Conservation (phyloP, 208 protist species). For the Trypanosoma boissoni region DNA sequence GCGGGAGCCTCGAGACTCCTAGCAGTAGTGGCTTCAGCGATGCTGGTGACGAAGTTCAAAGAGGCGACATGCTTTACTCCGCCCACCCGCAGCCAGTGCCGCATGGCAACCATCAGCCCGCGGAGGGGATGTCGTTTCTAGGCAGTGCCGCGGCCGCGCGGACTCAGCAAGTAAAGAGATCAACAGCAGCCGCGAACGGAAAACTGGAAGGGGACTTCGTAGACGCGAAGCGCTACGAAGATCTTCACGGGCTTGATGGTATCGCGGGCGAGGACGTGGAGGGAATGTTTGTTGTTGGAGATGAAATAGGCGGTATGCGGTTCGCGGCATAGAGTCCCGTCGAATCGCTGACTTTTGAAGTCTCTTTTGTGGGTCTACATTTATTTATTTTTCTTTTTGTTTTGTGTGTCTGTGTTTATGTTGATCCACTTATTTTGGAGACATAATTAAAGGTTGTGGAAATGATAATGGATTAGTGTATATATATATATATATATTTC, state of each 20-base stretch:
- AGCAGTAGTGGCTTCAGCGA: neutral
- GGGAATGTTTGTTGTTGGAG: constrained; percentile 53
- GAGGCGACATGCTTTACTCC: constrained; percentile 35
- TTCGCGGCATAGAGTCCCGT: constrained; percentile 19
- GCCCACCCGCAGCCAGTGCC: constrained; percentile 30
- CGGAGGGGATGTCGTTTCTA: too few species aligned
- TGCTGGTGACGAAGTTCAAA: neutral
- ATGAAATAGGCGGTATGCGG: constrained; percentile 59
- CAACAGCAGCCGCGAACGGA: neutral
- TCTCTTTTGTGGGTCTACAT: neutral
- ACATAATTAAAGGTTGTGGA: too few species aligned
- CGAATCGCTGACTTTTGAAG: neutral
- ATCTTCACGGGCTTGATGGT: constrained; percentile 32
- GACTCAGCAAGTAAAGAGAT: too few species aligned
- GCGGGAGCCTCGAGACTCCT: neutral
- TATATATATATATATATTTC: too few species aligned
- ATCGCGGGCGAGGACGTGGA: constrained; percentile 27
- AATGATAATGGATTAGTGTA: too few species aligned
- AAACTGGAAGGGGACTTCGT: neutral
- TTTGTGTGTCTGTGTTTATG: too few species aligned
- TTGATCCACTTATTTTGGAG: too few species aligned
- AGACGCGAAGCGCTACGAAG: constrained; percentile 29
- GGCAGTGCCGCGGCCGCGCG: too few species aligned
- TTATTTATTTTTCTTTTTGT: constrained; percentile 1
- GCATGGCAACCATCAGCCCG: neutral